phyloP scores from a whole-genome alignment of 805 yeast genomes.

The Saccharomyces jurei region DNA sequence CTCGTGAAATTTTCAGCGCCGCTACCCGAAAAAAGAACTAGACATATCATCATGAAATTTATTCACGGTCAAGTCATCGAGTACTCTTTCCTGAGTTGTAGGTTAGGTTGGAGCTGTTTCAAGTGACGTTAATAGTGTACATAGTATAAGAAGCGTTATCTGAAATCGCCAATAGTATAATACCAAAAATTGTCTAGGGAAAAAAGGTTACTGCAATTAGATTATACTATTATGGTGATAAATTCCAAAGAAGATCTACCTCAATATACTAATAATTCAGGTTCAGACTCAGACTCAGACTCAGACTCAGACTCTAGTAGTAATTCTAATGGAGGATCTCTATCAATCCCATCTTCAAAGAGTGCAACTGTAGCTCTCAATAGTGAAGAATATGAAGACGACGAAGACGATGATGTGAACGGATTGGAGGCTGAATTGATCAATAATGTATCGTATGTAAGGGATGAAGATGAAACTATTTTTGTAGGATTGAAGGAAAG shows the following conservation, averaged over 20 bases:
- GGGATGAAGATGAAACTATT: slow-evolving; percentile 6
- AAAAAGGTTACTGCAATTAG: background rate
- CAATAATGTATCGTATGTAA: slow-evolving; percentile 9
- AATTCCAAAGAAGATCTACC: background rate
- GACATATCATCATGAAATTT: background rate
- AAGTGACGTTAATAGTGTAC: background rate
- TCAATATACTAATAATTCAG: slow-evolving; percentile 2
- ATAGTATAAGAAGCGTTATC: background rate
- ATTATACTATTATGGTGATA: background rate
- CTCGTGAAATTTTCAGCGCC: background rate
- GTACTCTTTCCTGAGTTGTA: background rate
- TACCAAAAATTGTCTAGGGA: background rate
- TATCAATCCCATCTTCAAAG: slow-evolving; percentile 6
- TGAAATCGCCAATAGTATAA: background rate
- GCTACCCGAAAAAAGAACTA: background rate
- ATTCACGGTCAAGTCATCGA: background rate
- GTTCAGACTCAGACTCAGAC: slow-evolving; percentile 6
- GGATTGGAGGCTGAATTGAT: background rate
- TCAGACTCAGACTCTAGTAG: background rate
- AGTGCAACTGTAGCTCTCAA: slow-evolving; percentile 8
- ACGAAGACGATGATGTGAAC: slow-evolving; percentile 4
- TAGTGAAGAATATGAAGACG: slow-evolving; percentile 12
- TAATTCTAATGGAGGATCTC: background rate
- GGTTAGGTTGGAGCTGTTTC: background rate
- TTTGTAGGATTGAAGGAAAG: slow-evolving; percentile 20